Evolutionary conservation across 2,329 filamentous ascomycete genomes (phyloP).

Genomic region (Trematosphaeria pertusa): DNA sequence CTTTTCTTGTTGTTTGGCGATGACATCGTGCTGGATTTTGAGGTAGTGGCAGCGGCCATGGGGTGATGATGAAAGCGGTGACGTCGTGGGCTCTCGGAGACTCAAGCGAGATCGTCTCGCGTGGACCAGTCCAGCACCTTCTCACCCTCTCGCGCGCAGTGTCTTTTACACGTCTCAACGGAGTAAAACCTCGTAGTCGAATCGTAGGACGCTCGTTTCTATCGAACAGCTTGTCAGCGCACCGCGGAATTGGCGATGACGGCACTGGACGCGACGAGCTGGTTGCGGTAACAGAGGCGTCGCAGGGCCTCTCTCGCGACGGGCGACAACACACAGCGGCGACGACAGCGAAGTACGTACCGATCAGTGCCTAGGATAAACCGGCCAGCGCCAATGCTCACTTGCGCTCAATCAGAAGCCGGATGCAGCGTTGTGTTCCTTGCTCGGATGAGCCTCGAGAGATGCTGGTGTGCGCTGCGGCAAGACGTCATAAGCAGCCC

Average conservation of each 20-base stretch:
- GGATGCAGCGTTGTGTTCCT: neutral
- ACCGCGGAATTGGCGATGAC: constrained; percentile 2
- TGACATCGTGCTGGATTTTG: constrained; percentile 9
- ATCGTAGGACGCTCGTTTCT: constrained; percentile 1
- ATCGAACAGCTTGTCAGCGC: neutral
- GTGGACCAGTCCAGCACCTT: constrained; percentile 5
- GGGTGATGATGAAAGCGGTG: constrained; percentile 9
- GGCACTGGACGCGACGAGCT: neutral
- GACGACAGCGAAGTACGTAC: constrained; percentile 1
- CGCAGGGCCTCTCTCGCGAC: neutral
- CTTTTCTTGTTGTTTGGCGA: constrained; percentile 7
- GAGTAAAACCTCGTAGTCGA: neutral
- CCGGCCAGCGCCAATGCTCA: neutral
- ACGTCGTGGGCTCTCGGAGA: constrained; percentile 7
- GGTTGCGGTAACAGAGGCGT: neutral
- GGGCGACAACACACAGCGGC: neutral
- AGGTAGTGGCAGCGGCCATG: constrained; percentile 9
- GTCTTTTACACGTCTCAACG: constrained; percentile 1
- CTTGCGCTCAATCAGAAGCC: neutral
- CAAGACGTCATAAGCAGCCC: too few relatives aligned
- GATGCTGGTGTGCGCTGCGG: too few relatives aligned
- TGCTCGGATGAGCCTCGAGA: too few relatives aligned
- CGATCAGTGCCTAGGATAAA: too few relatives aligned
- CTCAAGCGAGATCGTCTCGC: constrained; percentile 5
- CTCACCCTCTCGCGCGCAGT: constrained; percentile 3